Evolutionary conservation across 805 yeast species (phyloP).

Genomic region (Wickerhamomyces chaumierensis): DNA sequence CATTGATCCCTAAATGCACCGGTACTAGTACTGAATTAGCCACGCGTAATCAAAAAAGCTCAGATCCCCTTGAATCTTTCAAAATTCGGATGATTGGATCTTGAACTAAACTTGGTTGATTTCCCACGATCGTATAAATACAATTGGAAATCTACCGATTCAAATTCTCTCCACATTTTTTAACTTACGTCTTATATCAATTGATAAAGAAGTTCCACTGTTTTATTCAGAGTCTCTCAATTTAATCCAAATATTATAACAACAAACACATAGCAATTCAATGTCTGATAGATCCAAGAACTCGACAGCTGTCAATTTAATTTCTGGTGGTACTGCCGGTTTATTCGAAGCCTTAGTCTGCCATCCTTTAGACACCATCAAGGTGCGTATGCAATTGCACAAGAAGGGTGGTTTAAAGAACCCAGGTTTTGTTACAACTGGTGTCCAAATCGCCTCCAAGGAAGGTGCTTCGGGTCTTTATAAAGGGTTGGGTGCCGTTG

Average conservation of each 20-base stretch:
- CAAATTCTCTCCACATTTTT: too few relatives aligned
- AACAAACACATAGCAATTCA: too few relatives aligned
- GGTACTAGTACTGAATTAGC: too few relatives aligned
- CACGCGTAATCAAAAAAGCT: too few relatives aligned
- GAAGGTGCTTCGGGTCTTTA: conserved; percentile 82
- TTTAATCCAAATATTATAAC: background rate
- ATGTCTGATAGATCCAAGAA: conserved; percentile 22
- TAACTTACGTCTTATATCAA: too few relatives aligned
- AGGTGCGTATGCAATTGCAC: conserved; percentile 93
- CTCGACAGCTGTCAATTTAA: conserved; percentile 48
- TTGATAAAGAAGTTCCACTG: too few relatives aligned
- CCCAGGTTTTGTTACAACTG: conserved; percentile 82
- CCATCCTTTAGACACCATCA: conserved; percentile 96
- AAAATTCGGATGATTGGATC: too few relatives aligned
- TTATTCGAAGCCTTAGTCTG: conserved; percentile 94
- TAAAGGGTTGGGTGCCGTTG: conserved; percentile 95
- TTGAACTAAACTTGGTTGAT: too few relatives aligned
- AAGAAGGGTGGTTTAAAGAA: conserved; percentile 60
- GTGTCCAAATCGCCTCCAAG: conserved; percentile 59
- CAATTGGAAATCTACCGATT: background rate
- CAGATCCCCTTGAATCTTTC: too few relatives aligned
- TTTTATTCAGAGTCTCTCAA: too few relatives aligned
- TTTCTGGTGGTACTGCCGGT: conserved; percentile 97
- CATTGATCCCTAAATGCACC: background rate
- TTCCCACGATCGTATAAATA: background rate